A percentile compares a stretch with the other conserved stretches of the same genome.
These are phyloP conservation scores for Fusarium sacchari DNA, from an alignment of 2,329 filamentous ascomycete genomes.

Conservation along the genomic window DNA sequence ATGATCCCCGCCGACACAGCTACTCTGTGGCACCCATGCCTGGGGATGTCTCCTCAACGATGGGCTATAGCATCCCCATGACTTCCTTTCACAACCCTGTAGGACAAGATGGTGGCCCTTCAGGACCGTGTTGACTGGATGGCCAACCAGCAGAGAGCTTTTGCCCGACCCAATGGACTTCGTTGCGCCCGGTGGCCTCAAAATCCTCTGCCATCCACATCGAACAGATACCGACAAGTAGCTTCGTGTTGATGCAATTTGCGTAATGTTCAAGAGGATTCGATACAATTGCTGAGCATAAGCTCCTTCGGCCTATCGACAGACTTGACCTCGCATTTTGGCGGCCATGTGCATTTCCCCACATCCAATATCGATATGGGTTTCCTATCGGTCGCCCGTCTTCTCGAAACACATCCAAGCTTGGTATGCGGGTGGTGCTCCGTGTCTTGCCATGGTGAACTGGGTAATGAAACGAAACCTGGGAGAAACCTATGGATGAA, in stretches of 20 bases:
- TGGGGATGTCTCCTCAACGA: constrained; percentile 33
- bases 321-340: not conserved
- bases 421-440: not conserved
- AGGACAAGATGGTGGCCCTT: constrained; percentile 30
- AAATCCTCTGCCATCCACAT: not conserved
- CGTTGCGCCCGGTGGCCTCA: not conserved
- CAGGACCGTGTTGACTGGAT: constrained; percentile 39
- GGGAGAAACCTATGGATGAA: not conserved
- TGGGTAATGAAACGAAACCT: not conserved
- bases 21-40: constrained; percentile 37
- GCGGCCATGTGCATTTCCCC: not conserved
- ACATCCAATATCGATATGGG: not conserved
- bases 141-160: constrained; percentile 8
- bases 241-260: not conserved
- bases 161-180: constrained; percentile 1
- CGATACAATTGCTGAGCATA: not conserved
- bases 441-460: not conserved
- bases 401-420: not conserved
- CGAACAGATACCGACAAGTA: not conserved
- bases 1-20: constrained; percentile 40
- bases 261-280: not conserved
- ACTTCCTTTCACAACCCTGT: constrained; percentile 36
- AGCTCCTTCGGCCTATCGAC: not conserved
- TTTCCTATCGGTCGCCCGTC: not conserved
- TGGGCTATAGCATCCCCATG: constrained; percentile 43